A percentile compares a stretch with the other conserved stretches of the same genome.
Evolutionary conservation across 768 basidiomycete genomes (phyloP).

Genomic region (Polyporus arcularius): DNA sequence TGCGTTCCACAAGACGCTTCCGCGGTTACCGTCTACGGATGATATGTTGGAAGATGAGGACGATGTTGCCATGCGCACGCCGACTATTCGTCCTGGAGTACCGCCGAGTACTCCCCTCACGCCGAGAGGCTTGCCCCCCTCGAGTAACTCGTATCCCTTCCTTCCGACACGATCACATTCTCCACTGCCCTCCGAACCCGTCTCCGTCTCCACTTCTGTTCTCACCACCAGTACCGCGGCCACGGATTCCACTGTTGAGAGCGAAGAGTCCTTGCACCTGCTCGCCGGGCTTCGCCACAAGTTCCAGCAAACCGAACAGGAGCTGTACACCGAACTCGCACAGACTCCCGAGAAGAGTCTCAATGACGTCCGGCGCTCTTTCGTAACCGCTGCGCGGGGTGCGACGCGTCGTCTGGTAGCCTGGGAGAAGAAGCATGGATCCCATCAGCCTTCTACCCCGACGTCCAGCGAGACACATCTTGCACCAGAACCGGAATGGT

Average conservation of each 20-base stretch:
- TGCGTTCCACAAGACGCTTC: conserved; percentile 49
- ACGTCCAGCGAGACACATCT: conserved; percentile 2
- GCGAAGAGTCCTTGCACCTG: conserved; percentile 37
- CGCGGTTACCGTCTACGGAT: conserved; percentile 59
- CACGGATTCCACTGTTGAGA: neutral
- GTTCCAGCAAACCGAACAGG: conserved; percentile 61
- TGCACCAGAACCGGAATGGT: conserved; percentile 61
- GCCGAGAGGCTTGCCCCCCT: neutral
- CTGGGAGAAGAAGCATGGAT: conserved; percentile 69
- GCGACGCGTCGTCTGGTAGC: conserved; percentile 55
- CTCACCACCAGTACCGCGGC: neutral
- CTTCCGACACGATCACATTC: neutral
- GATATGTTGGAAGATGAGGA: conserved; percentile 46
- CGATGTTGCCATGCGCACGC: conserved; percentile 21
- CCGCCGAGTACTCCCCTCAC: conserved; percentile 24
- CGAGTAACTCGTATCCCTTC: conserved; percentile 10
- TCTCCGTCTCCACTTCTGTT: conserved; percentile 4
- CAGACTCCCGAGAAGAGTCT: conserved; percentile 46
- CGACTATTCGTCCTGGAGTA: conserved; percentile 26
- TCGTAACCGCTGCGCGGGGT: conserved; percentile 52
- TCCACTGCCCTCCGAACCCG: neutral
- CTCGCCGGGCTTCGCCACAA: conserved; percentile 53
- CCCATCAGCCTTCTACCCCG: conserved; percentile 25
- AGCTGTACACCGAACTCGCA: conserved; percentile 55
- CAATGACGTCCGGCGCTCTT: conserved; percentile 65